phyloP scores from a whole-genome alignment of 1,284 basidiomycete genomes.

The Leccinum fallax region DNA sequence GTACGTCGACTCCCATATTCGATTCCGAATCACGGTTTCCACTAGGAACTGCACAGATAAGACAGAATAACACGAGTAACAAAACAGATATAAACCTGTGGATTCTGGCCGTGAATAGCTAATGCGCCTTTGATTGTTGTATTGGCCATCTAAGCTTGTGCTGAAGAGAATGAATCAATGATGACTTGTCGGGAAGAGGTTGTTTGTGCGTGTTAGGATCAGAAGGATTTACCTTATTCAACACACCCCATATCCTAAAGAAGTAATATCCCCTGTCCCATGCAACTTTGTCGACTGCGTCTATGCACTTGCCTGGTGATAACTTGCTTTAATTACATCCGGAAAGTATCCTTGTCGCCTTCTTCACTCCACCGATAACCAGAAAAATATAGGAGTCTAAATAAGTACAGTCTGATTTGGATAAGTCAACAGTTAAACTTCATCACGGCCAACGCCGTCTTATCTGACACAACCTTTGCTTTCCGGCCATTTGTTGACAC shows the following conservation, averaged over 20 bases:
- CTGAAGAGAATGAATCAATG: background rate
- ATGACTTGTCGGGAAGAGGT: background rate
- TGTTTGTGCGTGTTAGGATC: conserved; percentile 30
- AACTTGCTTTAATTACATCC: no score
- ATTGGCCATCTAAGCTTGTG: conserved; percentile 71
- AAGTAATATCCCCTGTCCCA: background rate
- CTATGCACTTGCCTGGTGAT: no score
- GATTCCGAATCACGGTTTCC: conserved; percentile 93
- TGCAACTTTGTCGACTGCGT: no score
- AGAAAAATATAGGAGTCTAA: no score
- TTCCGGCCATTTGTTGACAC: background rate
- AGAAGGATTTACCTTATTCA: conserved; percentile 10
- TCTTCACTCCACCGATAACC: no score
- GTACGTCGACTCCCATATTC: conserved; percentile 94
- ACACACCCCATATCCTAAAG: background rate
- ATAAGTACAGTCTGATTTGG: no score
- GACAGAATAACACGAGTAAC: conserved; percentile 3
- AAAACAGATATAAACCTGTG: conserved; percentile 60
- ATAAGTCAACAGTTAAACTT: no score
- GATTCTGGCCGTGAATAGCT: conserved; percentile 92
- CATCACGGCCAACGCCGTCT: background rate
- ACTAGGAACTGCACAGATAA: conserved; percentile 78
- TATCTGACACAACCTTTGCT: no score
- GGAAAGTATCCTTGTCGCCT: no score
- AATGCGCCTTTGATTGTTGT: conserved; percentile 82